A percentile compares a stretch with the other conserved stretches of the same genome.
phyloP scores from a whole-genome alignment of 768 basidiomycete species.

The Exidia glandulosa region DNA sequence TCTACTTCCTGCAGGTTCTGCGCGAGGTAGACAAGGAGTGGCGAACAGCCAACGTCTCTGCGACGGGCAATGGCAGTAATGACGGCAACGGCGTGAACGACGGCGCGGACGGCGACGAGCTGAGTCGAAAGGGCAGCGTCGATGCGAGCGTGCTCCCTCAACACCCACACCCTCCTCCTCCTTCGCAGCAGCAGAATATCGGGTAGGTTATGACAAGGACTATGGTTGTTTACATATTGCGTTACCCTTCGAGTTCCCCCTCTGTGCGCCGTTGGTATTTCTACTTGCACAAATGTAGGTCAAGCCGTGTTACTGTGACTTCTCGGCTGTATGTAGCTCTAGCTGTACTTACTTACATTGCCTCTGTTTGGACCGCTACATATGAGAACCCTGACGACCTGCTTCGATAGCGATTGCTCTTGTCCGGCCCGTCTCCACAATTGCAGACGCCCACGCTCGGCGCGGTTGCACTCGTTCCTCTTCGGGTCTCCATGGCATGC shows the following conservation, averaged over 20 bases:
- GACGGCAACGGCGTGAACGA: neutral
- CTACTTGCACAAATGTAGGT: neutral
- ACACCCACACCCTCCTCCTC: too few relatives aligned
- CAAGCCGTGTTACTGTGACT: neutral
- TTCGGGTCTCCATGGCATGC: too few relatives aligned
- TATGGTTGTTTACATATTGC: too few relatives aligned
- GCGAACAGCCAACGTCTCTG: slow-evolving; percentile 15
- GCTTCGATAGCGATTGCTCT: too few relatives aligned
- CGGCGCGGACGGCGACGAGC: neutral
- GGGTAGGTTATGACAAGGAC: too few relatives aligned
- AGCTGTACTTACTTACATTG: neutral
- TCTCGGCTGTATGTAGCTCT: neutral
- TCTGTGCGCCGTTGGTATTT: neutral
- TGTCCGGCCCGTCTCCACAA: neutral
- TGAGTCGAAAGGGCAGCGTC: neutral
- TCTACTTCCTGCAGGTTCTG: slow-evolving; percentile 39
- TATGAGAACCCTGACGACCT: too few relatives aligned
- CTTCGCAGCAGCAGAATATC: neutral
- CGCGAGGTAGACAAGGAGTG: slow-evolving; percentile 36
- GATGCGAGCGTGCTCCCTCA: neutral
- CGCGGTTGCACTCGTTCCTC: neutral
- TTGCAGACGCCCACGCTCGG: neutral
- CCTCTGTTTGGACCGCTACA: too few relatives aligned
- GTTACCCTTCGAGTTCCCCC: neutral
- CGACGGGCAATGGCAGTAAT: neutral